These are phyloP conservation scores for Collariella sp. DNA, from an alignment of 495 filamentous ascomycete species.

Conservation along the genomic window DNA sequence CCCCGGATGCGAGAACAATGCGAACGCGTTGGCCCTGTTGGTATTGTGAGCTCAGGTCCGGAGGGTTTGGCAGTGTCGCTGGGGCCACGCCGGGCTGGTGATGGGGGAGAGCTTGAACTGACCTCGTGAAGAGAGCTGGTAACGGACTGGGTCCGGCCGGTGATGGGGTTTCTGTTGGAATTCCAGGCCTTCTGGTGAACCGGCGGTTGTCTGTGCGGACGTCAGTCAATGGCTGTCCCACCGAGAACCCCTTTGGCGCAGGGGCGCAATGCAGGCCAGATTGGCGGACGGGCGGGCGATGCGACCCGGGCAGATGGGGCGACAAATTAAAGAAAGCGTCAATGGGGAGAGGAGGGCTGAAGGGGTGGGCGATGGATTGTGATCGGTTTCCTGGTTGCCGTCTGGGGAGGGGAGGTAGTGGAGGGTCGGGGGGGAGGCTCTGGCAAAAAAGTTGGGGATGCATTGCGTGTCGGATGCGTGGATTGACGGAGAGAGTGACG, in stretches of 20 bases:
- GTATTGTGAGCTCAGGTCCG: constrained; percentile 1
- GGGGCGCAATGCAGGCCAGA: background rate
- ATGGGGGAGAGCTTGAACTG: constrained; percentile 8
- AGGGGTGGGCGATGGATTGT: background rate
- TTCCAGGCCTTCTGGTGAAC: constrained; percentile 35
- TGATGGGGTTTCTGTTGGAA: constrained; percentile 31
- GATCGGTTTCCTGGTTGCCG: constrained; percentile 17
- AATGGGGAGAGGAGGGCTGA: constrained; percentile 1
- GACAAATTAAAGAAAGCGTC: background rate
- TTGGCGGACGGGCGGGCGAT: background rate
- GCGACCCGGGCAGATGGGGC: background rate
- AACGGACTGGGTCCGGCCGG: constrained; percentile 27
- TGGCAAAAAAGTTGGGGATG: constrained; percentile 14
- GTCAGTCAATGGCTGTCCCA: constrained; percentile 10
- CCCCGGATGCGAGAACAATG: constrained; percentile 60
- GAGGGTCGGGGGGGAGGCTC: constrained; percentile 12
- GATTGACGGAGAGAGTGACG: background rate
- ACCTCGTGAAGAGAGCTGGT: constrained; percentile 31
- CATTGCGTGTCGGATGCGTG: too few relatives aligned
- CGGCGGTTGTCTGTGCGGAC: constrained; percentile 32
- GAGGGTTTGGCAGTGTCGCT: background rate
- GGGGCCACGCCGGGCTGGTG: background rate
- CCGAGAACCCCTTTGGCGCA: background rate
- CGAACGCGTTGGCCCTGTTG: constrained; percentile 57
- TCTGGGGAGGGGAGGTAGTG: constrained; percentile 6